These are phyloP conservation scores for Linnemannia elongata DNA, from an alignment of 192 early-diverging fungal species.

Conservation along the genomic window DNA sequence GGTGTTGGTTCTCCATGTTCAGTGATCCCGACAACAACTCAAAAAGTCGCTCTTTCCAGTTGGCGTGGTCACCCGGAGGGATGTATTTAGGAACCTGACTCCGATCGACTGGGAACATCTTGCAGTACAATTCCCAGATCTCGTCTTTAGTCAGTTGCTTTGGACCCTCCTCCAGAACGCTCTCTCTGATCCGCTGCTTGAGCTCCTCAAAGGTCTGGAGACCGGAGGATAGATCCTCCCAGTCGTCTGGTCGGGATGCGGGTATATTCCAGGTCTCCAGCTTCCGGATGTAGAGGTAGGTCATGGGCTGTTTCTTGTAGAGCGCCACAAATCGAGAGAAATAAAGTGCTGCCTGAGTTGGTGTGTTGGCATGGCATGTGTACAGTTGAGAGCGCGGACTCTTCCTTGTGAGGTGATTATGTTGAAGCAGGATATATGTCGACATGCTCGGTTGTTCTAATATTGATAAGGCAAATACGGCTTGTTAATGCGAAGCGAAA, in stretches of 20 bases:
- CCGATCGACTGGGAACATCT: not conserved
- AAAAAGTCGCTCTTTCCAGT: too few species aligned
- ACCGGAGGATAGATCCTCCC: constrained; percentile 38
- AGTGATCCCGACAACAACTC: not conserved
- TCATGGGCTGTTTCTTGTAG: constrained; percentile 48
- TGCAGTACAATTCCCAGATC: not conserved
- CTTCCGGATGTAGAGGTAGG: constrained; percentile 48
- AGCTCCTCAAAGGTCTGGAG: constrained; percentile 45
- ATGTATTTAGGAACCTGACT: not conserved
- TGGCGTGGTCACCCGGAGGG: not conserved
- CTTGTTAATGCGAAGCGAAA: not conserved
- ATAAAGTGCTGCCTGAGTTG: constrained; percentile 41
- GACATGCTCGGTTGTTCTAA: constrained; percentile 8
- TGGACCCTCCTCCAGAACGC: not conserved
- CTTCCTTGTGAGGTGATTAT: constrained; percentile 31
- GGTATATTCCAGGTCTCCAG: constrained; percentile 50
- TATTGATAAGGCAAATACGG: not conserved
- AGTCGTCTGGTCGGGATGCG: constrained; percentile 25
- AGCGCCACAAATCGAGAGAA: constrained; percentile 40
- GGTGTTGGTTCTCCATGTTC: not conserved
- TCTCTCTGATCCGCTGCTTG: constrained; percentile 32
- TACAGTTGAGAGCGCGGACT: constrained; percentile 42
- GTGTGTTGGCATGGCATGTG: constrained; percentile 32
- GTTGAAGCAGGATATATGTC: constrained; percentile 38
- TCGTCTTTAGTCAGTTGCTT: not conserved